Conservation (phyloP, 73 alveolate species). For the Paramecium octaurelia region DNA sequence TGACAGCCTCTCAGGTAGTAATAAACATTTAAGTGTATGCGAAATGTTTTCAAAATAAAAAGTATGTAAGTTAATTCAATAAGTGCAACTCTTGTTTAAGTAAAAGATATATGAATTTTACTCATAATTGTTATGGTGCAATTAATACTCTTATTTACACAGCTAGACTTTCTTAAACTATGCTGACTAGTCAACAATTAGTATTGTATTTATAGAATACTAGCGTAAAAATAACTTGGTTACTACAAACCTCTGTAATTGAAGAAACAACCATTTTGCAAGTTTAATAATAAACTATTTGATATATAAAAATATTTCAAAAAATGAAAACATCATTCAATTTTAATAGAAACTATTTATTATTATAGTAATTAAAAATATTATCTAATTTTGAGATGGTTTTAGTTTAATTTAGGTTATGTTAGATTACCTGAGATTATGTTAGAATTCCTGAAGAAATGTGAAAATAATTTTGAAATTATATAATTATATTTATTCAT, state of each 20-base stretch:
- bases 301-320: no score
- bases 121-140: neutral
- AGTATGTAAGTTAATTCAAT: neutral
- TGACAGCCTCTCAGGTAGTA: neutral
- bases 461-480: no score
- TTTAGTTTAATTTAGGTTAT: no score
- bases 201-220: neutral
- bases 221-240: neutral
- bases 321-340: neutral
- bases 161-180: neutral
- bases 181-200: neutral
- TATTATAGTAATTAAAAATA: no score
- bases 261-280: neutral
- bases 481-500: no score
- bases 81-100: neutral
- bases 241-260: neutral
- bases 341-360: no score
- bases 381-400: no score
- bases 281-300: neutral
- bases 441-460: no score
- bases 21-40: neutral
- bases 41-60: neutral
- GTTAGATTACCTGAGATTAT: no score
- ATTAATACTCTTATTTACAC: neutral
- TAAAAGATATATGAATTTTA: neutral